Base-by-base conservation (phyloP, 495 filamentous ascomycete species). In the Aspergillus avenaceus region DNA sequence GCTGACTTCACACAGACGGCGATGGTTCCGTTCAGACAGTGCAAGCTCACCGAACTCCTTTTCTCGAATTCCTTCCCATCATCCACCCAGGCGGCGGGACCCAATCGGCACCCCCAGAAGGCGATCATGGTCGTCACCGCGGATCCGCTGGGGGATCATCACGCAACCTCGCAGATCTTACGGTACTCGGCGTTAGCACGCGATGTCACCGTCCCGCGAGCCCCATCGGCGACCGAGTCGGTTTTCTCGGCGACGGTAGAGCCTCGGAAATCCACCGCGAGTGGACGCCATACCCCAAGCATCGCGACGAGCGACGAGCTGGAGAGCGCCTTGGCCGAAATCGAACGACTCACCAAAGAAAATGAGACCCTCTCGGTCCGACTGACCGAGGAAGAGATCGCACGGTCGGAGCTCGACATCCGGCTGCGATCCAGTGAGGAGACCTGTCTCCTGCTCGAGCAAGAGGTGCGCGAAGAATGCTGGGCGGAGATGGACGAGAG, bases 61-160 rank as follows among this genome's bases (percentile, higher is more conserved):
- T 97, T 98, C 70, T 93, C 91, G 16, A 97, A 97, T 67, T 92
- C 85, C 2, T 96, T 96, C 67, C 86, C 91, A 2, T 85, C 85
- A 0, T 60, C 82, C 1, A 76, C 78, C n/a, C 68, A 66, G 49
- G 72, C 77, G n/a, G 63, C 66, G 1, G 51, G 45, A 12, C 78
- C 79, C 18, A 72, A 74, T 22, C 73, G 75, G n/a, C 71, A 78
- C 43, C 85, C 89, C 0, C 92, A 96, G 64, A 93, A 90, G 63
- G 88, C 86, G 0, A 80, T 92, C 59, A 97, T 98, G 93, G 86
- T 97, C 36, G 95, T 97, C 16, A 96, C 93, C 1, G 93, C 95
- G 0, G 93, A 98, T 61, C 92, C 93, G 0, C 59, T 87, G 13
- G 93, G 95, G 11, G 93, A 98, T 64, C 96, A 90, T 74, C 97